Evolutionary conservation across 108 stramenopile species (phyloP).

Genomic region (Cyclostephanos invisitatus): DNA sequence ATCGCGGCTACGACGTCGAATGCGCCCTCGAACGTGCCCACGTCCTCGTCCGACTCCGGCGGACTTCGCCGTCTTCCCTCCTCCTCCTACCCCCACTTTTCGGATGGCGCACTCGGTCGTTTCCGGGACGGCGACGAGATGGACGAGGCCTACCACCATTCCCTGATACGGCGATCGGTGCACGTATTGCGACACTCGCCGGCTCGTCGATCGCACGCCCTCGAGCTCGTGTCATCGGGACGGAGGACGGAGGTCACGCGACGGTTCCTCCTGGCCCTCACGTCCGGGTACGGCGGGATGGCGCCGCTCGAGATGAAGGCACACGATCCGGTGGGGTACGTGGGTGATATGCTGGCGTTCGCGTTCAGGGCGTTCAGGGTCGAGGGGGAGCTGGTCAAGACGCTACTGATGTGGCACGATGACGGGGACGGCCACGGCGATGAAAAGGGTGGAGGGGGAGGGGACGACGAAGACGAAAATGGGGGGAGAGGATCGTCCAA

Average conservation of each 20-base stretch:
- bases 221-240: conserved; percentile 74
- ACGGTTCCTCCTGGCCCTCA: conserved; percentile 81
- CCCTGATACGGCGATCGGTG: conserved; percentile 63
- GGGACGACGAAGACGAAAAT: conserved; percentile 12
- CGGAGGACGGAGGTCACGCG: conserved; percentile 77
- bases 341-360: conserved; percentile 90
- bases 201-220: conserved; percentile 68
- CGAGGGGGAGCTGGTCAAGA: conserved; percentile 77
- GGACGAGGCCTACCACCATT: conserved; percentile 74
- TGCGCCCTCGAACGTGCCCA: conserved; percentile 29
- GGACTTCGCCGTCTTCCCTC: neutral
- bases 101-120: conserved; percentile 22
- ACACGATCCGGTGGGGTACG: conserved; percentile 85
- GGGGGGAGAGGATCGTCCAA: neutral
- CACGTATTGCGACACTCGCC: conserved; percentile 69
- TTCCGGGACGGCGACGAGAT: conserved; percentile 59
- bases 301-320: conserved; percentile 85
- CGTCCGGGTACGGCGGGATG: conserved; percentile 68
- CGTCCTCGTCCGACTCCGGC: conserved; percentile 34
- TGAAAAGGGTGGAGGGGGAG: neutral
- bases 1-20: conserved; percentile 20
- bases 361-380: conserved; percentile 72
- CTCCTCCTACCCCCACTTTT: neutral
- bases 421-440: conserved; percentile 2
- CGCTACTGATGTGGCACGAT: conserved; percentile 47